Evolutionary conservation across 2,329 filamentous ascomycete species (phyloP), one percentile per base, ranked within the genome.

Genomic region (Aspergillus viridinutans): DNA sequence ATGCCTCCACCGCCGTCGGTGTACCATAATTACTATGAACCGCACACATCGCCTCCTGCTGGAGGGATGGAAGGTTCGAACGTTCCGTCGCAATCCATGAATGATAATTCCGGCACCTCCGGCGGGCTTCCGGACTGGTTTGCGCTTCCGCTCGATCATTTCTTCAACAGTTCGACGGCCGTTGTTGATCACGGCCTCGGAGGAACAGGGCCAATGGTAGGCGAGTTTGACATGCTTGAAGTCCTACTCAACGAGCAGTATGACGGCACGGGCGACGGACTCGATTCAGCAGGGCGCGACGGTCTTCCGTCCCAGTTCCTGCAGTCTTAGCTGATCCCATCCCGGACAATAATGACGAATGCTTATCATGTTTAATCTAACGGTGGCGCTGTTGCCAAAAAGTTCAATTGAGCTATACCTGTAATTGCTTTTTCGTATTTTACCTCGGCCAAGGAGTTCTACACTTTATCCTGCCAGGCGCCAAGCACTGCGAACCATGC

Each of bases 201-300:
- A 54, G 83, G 85, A 23, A 83, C 80, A 21, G 84, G 84, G 0
- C 83, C 83, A n/a, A 83, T 85, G 70, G 76, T 87, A 14, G 83
- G 82, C 1, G 82, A 77, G 49, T 76, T 77, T 54, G 77, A 80
- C 56, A 77, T 79, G 76, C 64, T 80, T n/a, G 77, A 79, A 60
- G 74, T 78, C 5, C 67, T 79, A 14, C 68, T 77, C 26, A 76
- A 77, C 50, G 75, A 77, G 61, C 72, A 73, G 28, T 74, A 74
- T 58, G 71, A 73, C 52, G 69, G 68, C 10, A 67, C 67, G 45
- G 64, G 60, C 8, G 67, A 70, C 6, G 57, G 59, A 35, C 59
- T 64, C 48, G 56, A 55, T 43, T 32, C 52, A 26, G 20, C 29
- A 8, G 49, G 12, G 17, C 49, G 49, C 21, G 49, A 38, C 12